A percentile compares a stretch with the other conserved stretches of the same genome.
Conservation (phyloP, 2,329 filamentous ascomycete genomes). For the Apiospora marii region DNA sequence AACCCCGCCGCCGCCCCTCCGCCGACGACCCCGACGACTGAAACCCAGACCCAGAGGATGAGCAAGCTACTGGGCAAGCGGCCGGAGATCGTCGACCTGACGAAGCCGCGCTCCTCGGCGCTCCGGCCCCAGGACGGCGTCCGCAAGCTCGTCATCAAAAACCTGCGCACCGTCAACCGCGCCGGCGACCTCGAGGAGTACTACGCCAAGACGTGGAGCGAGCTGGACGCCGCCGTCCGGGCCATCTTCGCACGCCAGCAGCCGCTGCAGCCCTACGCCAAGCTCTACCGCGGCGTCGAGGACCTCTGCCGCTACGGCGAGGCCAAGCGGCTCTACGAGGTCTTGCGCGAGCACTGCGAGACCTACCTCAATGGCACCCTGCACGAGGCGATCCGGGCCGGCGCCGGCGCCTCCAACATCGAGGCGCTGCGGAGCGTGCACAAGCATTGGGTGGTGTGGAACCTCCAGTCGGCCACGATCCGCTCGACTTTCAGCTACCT, state of each 20-base stretch:
- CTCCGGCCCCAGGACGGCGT: conserved; percentile 81
- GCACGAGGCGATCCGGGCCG: conserved; percentile 59
- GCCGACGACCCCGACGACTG: neutral
- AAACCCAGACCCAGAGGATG: conserved; percentile 34
- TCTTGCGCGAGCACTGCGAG: conserved; percentile 72
- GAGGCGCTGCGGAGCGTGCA: conserved; percentile 67
- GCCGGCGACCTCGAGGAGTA: conserved; percentile 75
- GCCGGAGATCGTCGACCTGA: conserved; percentile 55
- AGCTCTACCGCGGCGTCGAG: conserved; percentile 89
- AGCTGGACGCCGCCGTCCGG: conserved; percentile 76
- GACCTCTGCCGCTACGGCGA: conserved; percentile 85
- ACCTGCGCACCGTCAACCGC: conserved; percentile 71
- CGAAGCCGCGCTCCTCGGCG: conserved; percentile 46
- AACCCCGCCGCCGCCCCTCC: neutral
- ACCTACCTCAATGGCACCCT: conserved; percentile 71
- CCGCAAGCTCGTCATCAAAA: conserved; percentile 93
- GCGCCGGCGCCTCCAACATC: conserved; percentile 62
- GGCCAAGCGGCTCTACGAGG: conserved; percentile 71
- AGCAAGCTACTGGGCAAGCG: conserved; percentile 45
- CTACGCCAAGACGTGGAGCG: conserved; percentile 76
- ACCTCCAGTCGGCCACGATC: conserved; percentile 78
- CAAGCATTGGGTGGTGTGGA: conserved; percentile 79
- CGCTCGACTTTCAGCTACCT: conserved; percentile 93
- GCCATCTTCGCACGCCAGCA: conserved; percentile 74
- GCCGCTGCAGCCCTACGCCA: conserved; percentile 80